Evolutionary conservation across 495 filamentous ascomycete species (phyloP).

Genomic region (Aspergillus funiculosus): DNA sequence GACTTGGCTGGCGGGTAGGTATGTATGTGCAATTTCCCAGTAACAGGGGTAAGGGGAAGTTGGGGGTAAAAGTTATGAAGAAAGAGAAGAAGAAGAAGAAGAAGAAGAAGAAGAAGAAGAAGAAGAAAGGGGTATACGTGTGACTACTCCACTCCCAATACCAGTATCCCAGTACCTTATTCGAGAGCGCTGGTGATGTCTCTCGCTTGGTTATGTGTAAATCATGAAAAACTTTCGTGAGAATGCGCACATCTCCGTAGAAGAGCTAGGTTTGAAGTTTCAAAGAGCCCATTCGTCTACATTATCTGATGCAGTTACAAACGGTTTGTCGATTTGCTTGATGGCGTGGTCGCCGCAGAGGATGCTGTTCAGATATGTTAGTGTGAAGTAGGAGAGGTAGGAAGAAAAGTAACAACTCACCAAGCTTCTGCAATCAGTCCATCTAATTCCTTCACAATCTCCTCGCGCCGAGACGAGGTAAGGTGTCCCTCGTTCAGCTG

Average conservation of each 20-base stretch:
- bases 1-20: too few relatives aligned
- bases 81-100: background rate
- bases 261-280: background rate
- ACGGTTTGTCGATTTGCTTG: constrained; percentile 86
- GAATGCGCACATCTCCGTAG: too few relatives aligned
- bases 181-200: too few relatives aligned
- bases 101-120: background rate
- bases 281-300: constrained; percentile 77
- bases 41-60: too few relatives aligned
- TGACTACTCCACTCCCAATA: background rate
- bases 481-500: constrained; percentile 68
- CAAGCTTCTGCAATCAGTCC: constrained; percentile 73
- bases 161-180: too few relatives aligned
- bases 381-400: constrained; percentile 10
- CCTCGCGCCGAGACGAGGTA: constrained; percentile 62
- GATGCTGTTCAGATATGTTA: constrained; percentile 41
- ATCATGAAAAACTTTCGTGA: too few relatives aligned
- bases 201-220: too few relatives aligned
- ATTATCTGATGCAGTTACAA: constrained; percentile 65
- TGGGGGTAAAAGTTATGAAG: too few relatives aligned
- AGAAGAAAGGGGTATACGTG: background rate
- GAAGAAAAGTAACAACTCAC: constrained; percentile 43
- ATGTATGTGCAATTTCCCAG: too few relatives aligned
- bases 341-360: constrained; percentile 92
- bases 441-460: constrained; percentile 83